A percentile compares a stretch with the other conserved stretches of the same genome.
Evolutionary conservation across 2,329 filamentous ascomycete genomes (phyloP).

Genomic region (Penicillium sp.): DNA sequence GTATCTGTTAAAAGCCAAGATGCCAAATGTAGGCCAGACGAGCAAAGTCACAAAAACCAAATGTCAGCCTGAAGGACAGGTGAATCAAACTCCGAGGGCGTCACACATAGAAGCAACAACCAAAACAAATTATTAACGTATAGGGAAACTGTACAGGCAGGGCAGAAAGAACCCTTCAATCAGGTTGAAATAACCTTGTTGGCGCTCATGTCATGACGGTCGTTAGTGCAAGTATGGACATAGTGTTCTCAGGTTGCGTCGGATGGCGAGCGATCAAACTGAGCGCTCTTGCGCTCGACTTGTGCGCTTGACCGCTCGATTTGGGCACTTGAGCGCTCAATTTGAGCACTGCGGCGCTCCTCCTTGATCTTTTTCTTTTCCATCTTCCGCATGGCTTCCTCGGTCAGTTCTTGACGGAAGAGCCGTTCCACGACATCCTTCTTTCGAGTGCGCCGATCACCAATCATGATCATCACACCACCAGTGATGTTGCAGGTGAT

Average conservation of each 20-base stretch:
- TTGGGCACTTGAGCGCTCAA: conserved; percentile 9
- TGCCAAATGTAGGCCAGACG: background rate
- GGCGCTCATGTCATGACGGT: conserved; percentile 14
- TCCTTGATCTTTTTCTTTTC: conserved; percentile 49
- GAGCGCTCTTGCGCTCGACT: conserved; percentile 12
- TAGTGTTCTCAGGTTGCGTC: conserved; percentile 14
- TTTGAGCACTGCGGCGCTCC: conserved; percentile 25
- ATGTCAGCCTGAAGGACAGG: background rate
- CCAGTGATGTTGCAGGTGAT: conserved; percentile 74
- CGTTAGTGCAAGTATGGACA: conserved; percentile 11
- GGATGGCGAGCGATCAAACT: conserved; percentile 30
- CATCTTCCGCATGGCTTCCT: conserved; percentile 58
- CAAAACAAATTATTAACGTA: background rate
- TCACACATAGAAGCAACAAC: conserved; percentile 1
- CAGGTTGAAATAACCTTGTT: background rate
- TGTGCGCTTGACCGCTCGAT: background rate
- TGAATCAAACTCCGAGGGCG: conserved; percentile 9
- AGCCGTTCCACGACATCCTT: conserved; percentile 78
- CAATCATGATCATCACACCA: conserved; percentile 70
- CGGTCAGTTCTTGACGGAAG: conserved; percentile 70
- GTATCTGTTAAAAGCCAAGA: background rate
- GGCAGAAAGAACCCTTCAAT: background rate
- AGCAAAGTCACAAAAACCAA: background rate
- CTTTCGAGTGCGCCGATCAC: conserved; percentile 73
- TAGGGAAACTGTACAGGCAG: conserved; percentile 15